Conservation (phyloP, 116 monocot genomes). For the Dioscorea cayenensis region DNA sequence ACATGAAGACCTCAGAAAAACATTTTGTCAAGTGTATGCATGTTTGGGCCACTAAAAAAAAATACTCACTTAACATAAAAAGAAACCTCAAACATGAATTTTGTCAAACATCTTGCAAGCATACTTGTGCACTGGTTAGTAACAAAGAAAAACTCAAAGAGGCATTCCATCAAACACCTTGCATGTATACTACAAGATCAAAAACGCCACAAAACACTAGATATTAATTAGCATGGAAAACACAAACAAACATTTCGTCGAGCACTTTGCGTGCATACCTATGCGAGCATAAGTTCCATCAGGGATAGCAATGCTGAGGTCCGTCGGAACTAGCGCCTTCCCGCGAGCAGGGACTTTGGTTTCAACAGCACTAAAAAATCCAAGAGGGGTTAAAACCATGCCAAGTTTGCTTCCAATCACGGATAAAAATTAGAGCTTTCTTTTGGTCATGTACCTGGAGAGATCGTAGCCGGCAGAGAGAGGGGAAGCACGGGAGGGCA, state of each 20-base stretch:
- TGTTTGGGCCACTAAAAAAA: no score
- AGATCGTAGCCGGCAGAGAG: slow-evolving; percentile 85
- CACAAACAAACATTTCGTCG: slow-evolving; percentile 17
- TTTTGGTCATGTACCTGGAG: slow-evolving; percentile 40
- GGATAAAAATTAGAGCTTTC: not conserved
- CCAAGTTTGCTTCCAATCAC: not conserved
- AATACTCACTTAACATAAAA: no score
- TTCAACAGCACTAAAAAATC: slow-evolving; percentile 33
- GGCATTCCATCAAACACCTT: no score
- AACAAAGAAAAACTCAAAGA: no score
- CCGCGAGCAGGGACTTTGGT: slow-evolving; percentile 61
- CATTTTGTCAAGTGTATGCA: no score
- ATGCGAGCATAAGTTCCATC: slow-evolving; percentile 75
- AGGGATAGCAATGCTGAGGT: slow-evolving; percentile 85
- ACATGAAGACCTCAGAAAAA: no score
- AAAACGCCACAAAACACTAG: no score
- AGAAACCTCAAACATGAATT: no score
- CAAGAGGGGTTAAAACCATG: not conserved
- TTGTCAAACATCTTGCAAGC: no score
- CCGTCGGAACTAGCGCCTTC: slow-evolving; percentile 77
- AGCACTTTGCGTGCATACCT: slow-evolving; percentile 25
- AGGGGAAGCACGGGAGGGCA: slow-evolving; percentile 53
- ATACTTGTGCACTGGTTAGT: no score
- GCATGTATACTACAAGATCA: no score
- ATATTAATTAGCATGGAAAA: not conserved